Percentiles rank a stretch among this genome's conserved stretches.
Evolutionary conservation across 768 basidiomycete genomes (phyloP).

Genomic region (Strobilomyces confusus): DNA sequence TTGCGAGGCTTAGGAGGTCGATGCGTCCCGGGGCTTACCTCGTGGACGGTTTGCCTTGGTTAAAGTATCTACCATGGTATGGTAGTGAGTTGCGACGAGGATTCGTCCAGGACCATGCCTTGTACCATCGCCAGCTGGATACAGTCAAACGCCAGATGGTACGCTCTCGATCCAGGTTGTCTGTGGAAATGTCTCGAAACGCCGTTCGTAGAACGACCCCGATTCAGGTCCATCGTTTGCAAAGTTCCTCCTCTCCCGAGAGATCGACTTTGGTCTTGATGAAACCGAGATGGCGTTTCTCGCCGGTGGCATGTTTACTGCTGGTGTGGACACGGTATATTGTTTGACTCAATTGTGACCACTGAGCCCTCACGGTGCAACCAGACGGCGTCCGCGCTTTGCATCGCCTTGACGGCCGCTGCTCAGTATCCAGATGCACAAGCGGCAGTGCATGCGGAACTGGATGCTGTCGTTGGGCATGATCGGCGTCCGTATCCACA

Average conservation of each 20-base stretch:
- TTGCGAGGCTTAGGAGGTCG: constrained; percentile 17
- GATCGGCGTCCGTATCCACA: constrained; percentile 10
- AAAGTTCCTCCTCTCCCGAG: constrained; percentile 48
- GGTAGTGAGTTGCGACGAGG: constrained; percentile 48
- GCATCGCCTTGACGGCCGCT: constrained; percentile 44
- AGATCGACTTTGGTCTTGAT: constrained; percentile 44
- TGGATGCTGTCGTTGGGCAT: constrained; percentile 45
- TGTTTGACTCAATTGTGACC: neutral
- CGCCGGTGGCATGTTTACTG: constrained; percentile 54
- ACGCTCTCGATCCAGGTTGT: neutral
- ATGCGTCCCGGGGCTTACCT: constrained; percentile 31
- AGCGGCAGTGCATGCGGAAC: constrained; percentile 45
- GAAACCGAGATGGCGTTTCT: constrained; percentile 54
- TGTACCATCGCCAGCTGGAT: constrained; percentile 46
- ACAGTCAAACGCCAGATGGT: constrained; percentile 43
- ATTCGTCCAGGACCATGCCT: constrained; percentile 43
- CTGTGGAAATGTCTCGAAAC: neutral
- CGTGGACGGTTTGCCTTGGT: constrained; percentile 32
- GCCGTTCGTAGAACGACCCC: constrained; percentile 1
- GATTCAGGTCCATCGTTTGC: constrained; percentile 44
- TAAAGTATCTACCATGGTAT: constrained; percentile 55
- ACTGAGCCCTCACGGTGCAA: neutral
- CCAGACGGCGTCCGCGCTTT: constrained; percentile 47
- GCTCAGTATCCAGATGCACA: constrained; percentile 48
- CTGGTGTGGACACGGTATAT: constrained; percentile 48